These are phyloP conservation scores for Physaria fendleri DNA, from an alignment of 345 rosid species.

Conservation along the genomic window DNA sequence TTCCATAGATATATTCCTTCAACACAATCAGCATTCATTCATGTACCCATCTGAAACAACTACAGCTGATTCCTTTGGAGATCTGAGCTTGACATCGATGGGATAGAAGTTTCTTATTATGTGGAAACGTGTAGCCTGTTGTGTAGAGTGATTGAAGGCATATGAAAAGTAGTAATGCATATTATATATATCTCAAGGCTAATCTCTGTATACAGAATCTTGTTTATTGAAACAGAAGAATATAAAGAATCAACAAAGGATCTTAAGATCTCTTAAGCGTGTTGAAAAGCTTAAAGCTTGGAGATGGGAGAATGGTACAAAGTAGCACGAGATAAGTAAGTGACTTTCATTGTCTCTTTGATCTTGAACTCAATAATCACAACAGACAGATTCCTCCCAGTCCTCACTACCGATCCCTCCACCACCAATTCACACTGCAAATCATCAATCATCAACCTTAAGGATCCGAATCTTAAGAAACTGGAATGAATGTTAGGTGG, in stretches of 20 bases:
- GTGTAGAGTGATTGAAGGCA: background rate
- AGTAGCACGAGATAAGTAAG: constrained; percentile 52
- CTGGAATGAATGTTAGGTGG: background rate
- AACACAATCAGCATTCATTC: background rate
- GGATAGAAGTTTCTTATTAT: background rate
- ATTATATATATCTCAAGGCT: background rate
- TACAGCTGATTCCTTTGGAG: background rate
- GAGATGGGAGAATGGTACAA: constrained; percentile 45
- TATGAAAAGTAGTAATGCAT: background rate
- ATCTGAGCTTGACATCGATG: background rate
- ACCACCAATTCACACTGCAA: constrained; percentile 48
- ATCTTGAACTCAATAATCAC: constrained; percentile 52
- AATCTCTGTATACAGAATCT: constrained; percentile 2
- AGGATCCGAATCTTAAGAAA: background rate
- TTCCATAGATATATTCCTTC: background rate
- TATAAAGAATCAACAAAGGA: background rate
- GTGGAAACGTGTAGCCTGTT: background rate
- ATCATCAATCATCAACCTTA: no score
- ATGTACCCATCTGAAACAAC: background rate
- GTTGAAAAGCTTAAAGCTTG: constrained; percentile 39
- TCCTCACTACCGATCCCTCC: constrained; percentile 54
- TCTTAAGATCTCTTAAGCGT: background rate
- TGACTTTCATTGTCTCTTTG: constrained; percentile 44
- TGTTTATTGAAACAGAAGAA: constrained; percentile 4
- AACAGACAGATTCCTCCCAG: constrained; percentile 67